These are phyloP conservation scores for Coccomyxa subellipsoidea DNA, from an alignment of 163 green algal genomes.

Conservation along the genomic window DNA sequence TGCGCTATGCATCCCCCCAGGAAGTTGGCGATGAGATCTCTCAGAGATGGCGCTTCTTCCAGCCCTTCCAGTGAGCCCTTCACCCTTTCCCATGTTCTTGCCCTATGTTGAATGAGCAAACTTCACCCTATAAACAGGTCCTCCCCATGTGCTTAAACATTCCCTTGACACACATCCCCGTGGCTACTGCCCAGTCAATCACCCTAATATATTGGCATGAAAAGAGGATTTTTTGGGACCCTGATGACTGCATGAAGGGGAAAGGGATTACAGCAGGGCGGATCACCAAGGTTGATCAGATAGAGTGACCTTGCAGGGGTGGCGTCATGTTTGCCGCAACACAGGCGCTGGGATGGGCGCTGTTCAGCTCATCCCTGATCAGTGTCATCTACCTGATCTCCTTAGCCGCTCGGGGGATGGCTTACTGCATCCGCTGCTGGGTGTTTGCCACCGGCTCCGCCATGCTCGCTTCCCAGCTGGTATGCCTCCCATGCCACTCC, in stretches of 20 bases:
- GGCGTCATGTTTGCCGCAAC: constrained; percentile 73
- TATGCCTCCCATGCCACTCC: constrained; percentile 18
- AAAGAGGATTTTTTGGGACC: no score
- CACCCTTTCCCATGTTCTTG: no score
- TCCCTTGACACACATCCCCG: no score
- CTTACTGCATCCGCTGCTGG: constrained; percentile 57
- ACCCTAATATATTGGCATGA: no score
- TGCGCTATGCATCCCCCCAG: constrained; percentile 26
- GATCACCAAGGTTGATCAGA: neutral
- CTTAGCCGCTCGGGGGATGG: constrained; percentile 49
- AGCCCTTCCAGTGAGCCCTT: constrained; percentile 59
- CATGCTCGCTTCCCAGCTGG: constrained; percentile 65
- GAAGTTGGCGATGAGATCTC: neutral
- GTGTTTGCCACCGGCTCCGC: constrained; percentile 46
- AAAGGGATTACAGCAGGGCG: neutral
- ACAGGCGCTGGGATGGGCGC: constrained; percentile 73
- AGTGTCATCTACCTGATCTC: constrained; percentile 33
- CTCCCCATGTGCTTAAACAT: no score
- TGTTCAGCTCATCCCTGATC: constrained; percentile 63
- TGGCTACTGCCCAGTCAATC: no score
- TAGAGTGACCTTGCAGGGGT: constrained; percentile 27
- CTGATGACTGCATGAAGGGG: no score
- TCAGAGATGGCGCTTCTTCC: constrained; percentile 71
- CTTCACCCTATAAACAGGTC: no score
- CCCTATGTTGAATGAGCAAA: no score